phyloP scores from a whole-genome alignment of 1,139 yeast species.

The Diutina siamensis region DNA sequence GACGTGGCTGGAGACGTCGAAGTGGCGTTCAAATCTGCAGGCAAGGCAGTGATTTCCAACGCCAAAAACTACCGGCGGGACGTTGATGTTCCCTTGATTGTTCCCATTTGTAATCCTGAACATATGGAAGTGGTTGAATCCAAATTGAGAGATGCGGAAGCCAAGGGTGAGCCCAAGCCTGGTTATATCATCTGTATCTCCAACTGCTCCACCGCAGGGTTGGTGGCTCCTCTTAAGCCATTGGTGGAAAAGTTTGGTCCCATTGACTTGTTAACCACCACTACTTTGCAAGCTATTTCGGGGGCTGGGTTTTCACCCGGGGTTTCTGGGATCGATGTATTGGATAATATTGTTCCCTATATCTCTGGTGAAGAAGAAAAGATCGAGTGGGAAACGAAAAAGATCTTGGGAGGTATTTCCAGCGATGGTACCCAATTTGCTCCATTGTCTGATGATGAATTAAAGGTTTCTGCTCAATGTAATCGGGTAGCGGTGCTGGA shows the following conservation, averaged over 20 bases:
- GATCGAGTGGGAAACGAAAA: slow-evolving; percentile 96
- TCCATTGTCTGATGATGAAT: slow-evolving; percentile 54
- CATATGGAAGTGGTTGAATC: slow-evolving; percentile 70
- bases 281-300: slow-evolving; percentile 93
- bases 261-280: slow-evolving; percentile 71
- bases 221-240: slow-evolving; percentile 94
- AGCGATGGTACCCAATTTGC: slow-evolving; percentile 46
- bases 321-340: slow-evolving; percentile 85
- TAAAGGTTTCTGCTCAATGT: slow-evolving; percentile 91
- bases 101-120: slow-evolving; percentile 93
- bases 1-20: slow-evolving; percentile 92
- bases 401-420: slow-evolving; percentile 64
- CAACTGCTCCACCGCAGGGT: slow-evolving; percentile 96
- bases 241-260: slow-evolving; percentile 84
- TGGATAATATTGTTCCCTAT: slow-evolving; percentile 90
- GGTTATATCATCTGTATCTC: slow-evolving; percentile 93
- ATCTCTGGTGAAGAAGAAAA: slow-evolving; percentile 97
- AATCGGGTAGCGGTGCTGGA: slow-evolving; percentile 95
- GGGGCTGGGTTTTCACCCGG: slow-evolving; percentile 99
- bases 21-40: slow-evolving; percentile 69
- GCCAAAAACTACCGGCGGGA: slow-evolving; percentile 94
- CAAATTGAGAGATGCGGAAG: slow-evolving; percentile 41
- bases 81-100: slow-evolving; percentile 80
- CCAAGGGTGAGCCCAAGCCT: slow-evolving; percentile 41
- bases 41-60: slow-evolving; percentile 78